Conservation (phyloP, 2,329 filamentous ascomycete species). For the Escovopsis sp. region DNA sequence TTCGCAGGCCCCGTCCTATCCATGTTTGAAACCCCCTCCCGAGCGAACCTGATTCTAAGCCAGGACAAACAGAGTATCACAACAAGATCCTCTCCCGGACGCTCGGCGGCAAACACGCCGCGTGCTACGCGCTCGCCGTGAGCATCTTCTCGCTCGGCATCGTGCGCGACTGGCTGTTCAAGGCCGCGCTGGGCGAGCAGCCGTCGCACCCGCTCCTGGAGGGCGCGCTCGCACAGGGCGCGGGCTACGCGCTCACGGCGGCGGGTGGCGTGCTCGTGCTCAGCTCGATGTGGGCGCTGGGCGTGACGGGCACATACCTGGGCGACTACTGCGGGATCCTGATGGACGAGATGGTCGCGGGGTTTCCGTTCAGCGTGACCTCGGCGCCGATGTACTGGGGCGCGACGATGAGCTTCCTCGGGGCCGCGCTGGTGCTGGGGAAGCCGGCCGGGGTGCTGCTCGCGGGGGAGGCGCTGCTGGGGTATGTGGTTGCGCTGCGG, state of each 20-base stretch:
- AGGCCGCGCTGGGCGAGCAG: slow-evolving; percentile 61
- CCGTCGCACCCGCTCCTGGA: slow-evolving; percentile 63
- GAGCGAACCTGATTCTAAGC: no score
- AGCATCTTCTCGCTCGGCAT: slow-evolving; percentile 89
- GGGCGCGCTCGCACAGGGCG: slow-evolving; percentile 40
- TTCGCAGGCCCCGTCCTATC: slow-evolving; percentile 17
- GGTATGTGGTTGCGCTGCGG: slow-evolving; percentile 67
- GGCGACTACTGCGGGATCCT: slow-evolving; percentile 98
- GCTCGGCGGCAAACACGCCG: slow-evolving; percentile 63
- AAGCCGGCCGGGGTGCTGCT: slow-evolving; percentile 76
- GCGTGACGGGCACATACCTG: slow-evolving; percentile 88
- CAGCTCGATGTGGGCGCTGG: slow-evolving; percentile 79
- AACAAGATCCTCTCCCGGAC: slow-evolving; percentile 79
- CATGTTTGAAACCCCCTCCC: no score
- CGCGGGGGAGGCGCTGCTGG: slow-evolving; percentile 56
- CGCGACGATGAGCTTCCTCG: slow-evolving; percentile 82
- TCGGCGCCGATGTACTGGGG: slow-evolving; percentile 95
- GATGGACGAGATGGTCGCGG: slow-evolving; percentile 87
- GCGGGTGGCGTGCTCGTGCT: slow-evolving; percentile 74
- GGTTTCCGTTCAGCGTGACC: slow-evolving; percentile 90
- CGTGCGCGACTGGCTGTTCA: slow-evolving; percentile 76
- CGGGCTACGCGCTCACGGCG: slow-evolving; percentile 58
- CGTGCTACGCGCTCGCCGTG: slow-evolving; percentile 78
- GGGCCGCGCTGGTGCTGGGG: slow-evolving; percentile 68
- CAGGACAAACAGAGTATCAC: slow-evolving; percentile 57